A percentile compares a stretch with the other conserved stretches of the same genome.
Conservation (phyloP, 1,284 basidiomycete genomes). For the Singerocomus inundabilis region DNA sequence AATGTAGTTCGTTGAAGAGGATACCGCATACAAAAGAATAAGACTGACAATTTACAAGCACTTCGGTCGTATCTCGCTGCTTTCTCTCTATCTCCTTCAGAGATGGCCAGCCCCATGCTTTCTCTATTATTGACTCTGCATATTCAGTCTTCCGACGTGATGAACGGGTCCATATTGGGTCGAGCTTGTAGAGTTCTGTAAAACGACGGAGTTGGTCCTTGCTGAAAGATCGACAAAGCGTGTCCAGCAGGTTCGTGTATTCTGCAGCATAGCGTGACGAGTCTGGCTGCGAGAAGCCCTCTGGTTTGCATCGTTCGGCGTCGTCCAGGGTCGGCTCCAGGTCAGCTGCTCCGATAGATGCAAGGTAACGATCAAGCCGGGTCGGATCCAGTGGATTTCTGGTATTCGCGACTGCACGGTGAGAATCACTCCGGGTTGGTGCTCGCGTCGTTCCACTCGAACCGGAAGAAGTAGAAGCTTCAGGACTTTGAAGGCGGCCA, state of each 20-base stretch:
- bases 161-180: conserved; percentile 31
- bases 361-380: conserved; percentile 55
- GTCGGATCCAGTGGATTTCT: conserved; percentile 38
- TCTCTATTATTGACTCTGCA: conserved; percentile 59
- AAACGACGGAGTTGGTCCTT: conserved; percentile 58
- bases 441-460: conserved; percentile 5
- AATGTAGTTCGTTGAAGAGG: conserved; percentile 1
- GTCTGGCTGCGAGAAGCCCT: conserved; percentile 36
- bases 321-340: conserved; percentile 51
- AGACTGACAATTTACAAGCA: conserved; percentile 47
- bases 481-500: conserved; percentile 8
- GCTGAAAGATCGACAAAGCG: conserved; percentile 62
- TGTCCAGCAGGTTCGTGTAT: conserved; percentile 50
- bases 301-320: conserved; percentile 52
- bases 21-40: conserved; percentile 4
- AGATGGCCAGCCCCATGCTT: conserved; percentile 66
- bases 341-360: conserved; percentile 45
- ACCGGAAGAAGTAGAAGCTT: conserved; percentile 3
- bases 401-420: not conserved
- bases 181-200: conserved; percentile 45
- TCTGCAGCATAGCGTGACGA: conserved; percentile 49
- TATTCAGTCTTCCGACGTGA: conserved; percentile 45
- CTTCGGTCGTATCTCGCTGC: conserved; percentile 52
- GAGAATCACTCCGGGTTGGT: conserved; percentile 2
- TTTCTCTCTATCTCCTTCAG: conserved; percentile 50